phyloP scores from a whole-genome alignment of 176 grass and related monocot genomes.

The Oryza longistaminata region DNA sequence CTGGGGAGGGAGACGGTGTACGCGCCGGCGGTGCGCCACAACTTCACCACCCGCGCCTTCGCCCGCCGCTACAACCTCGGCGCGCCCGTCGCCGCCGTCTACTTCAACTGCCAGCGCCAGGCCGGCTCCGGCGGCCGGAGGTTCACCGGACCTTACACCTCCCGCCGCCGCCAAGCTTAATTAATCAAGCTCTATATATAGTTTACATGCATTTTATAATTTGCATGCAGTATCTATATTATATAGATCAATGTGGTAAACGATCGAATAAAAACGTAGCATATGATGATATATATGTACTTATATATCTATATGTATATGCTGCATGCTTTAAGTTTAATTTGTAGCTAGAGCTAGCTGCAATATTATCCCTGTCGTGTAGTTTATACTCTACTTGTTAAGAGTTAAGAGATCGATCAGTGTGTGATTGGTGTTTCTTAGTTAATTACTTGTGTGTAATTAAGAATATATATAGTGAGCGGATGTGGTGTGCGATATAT shows the following conservation, averaged over 20 bases:
- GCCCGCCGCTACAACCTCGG: slow-evolving; percentile 62
- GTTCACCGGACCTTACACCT: slow-evolving; percentile 51
- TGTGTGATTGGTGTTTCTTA: no score
- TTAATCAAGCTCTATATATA: no score
- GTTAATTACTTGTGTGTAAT: no score
- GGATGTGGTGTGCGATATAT: no score
- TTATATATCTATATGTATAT: neutral
- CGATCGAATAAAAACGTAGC: slow-evolving; percentile 1
- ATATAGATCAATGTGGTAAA: neutral
- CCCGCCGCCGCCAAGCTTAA: neutral
- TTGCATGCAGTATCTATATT: neutral
- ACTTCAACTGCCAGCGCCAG: slow-evolving; percentile 83
- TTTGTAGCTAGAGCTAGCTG: no score
- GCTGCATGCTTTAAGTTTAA: no score
- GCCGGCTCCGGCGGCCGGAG: slow-evolving; percentile 68
- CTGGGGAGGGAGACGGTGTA: slow-evolving; percentile 62
- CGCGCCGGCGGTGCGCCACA: slow-evolving; percentile 56
- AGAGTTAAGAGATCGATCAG: no score
- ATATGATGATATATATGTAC: neutral
- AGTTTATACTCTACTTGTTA: no score
- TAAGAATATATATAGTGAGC: no score
- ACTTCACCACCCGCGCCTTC: slow-evolving; percentile 72
- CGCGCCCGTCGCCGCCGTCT: slow-evolving; percentile 57
- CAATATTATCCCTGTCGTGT: no score
- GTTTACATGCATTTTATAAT: neutral